phyloP scores from a whole-genome alignment of 768 basidiomycete genomes.

The Xanthoconium purpureum region DNA sequence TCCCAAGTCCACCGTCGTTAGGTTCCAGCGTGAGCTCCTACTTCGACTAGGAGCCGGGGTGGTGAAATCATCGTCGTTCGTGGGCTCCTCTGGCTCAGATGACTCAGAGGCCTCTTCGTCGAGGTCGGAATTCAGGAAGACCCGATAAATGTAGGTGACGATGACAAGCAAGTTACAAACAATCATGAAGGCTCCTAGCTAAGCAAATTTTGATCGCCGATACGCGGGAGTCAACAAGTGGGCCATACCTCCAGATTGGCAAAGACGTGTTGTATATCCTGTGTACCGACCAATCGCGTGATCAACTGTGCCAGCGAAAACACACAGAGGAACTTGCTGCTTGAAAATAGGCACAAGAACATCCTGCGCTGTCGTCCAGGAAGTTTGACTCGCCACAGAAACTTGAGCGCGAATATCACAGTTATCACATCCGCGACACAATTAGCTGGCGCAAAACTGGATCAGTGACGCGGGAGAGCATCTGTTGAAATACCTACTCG shows the following conservation, averaged over 20 bases:
- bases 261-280: not conserved
- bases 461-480: not conserved
- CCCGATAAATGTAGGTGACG: slow-evolving; percentile 12
- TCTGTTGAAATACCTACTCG: not conserved
- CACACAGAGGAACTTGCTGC: slow-evolving; percentile 7
- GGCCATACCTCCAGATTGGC: not conserved
- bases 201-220: not conserved
- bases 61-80: not conserved
- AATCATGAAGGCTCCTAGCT: not conserved
- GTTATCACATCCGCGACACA: slow-evolving; percentile 1
- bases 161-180: slow-evolving; percentile 15
- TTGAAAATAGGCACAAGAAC: slow-evolving; percentile 14
- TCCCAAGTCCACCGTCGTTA: not conserved
- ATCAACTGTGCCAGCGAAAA: slow-evolving; percentile 1
- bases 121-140: not conserved
- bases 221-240: not conserved
- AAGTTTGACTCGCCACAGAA: slow-evolving; percentile 17
- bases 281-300: not conserved
- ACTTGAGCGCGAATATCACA: slow-evolving; percentile 4
- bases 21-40: not conserved
- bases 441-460: not conserved
- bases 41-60: not conserved
- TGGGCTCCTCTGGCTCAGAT: not conserved
- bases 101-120: not conserved
- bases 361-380: slow-evolving; percentile 14